phyloP scores from a whole-genome alignment of 805 yeast species.

The Starmerella stellata region DNA sequence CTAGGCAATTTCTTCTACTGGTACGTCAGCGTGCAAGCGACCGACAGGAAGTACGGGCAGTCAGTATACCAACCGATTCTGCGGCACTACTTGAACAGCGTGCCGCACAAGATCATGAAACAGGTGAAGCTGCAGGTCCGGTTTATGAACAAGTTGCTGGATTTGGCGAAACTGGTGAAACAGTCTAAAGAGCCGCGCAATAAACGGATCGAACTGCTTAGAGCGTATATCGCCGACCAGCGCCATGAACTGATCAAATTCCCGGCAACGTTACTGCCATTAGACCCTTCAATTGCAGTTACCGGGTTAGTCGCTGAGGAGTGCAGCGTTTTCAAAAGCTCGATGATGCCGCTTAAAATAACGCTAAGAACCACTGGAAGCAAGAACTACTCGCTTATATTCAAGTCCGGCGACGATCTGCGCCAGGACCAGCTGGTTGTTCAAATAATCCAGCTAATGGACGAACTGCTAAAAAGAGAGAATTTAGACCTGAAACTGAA shows the following conservation, averaged over 20 bases:
- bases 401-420: conserved; percentile 87
- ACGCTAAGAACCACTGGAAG: conserved; percentile 45
- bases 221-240: conserved; percentile 37
- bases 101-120: conserved; percentile 16
- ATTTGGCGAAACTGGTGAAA: conserved; percentile 47
- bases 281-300: conserved; percentile 61
- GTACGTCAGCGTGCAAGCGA: conserved; percentile 68
- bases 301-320: conserved; percentile 65
- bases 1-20: conserved; percentile 78
- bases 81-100: conserved; percentile 28
- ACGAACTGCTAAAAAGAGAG: conserved; percentile 67
- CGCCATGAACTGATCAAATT: conserved; percentile 26
- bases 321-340: conserved; percentile 76
- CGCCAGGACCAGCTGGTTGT: conserved; percentile 95
- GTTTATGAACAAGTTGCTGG: conserved; percentile 47
- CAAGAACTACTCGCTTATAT: conserved; percentile 66
- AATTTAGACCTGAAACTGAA: conserved; percentile 73
- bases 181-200: conserved; percentile 56
- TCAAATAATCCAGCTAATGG: conserved; percentile 83
- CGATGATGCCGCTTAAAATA: conserved; percentile 73
- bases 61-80: conserved; percentile 31
- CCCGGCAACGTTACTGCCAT: conserved; percentile 51
- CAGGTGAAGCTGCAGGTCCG: conserved; percentile 39
- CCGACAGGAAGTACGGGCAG: conserved; percentile 41
- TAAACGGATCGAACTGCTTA: conserved; percentile 51